Conservation (phyloP, 2,329 filamentous ascomycete species). For the Parafenestella ontariensis region DNA sequence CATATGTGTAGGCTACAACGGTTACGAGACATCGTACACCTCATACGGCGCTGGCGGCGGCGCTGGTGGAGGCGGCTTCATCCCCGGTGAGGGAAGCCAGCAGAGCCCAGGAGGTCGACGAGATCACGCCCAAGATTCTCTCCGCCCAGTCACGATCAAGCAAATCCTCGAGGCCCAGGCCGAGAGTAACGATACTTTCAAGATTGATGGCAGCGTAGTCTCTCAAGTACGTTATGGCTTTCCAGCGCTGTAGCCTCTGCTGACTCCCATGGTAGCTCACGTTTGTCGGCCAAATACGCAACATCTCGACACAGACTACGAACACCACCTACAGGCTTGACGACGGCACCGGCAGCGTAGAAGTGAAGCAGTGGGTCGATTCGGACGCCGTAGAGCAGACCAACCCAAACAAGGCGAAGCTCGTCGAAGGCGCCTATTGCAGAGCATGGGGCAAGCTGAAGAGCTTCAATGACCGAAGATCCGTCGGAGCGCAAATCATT, state of each 20-base stretch:
- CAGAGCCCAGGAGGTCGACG: slow-evolving; percentile 50
- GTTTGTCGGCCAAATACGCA: slow-evolving; percentile 89
- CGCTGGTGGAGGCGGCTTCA: slow-evolving; percentile 66
- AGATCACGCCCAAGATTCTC: slow-evolving; percentile 78
- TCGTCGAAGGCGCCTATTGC: slow-evolving; percentile 79
- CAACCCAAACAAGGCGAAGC: slow-evolving; percentile 59
- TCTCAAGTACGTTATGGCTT: slow-evolving; percentile 59
- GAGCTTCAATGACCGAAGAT: slow-evolving; percentile 81
- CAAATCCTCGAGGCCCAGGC: slow-evolving; percentile 81
- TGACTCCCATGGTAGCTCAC: slow-evolving; percentile 66
- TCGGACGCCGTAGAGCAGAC: slow-evolving; percentile 58
- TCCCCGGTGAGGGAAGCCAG: slow-evolving; percentile 60
- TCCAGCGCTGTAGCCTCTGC: not conserved
- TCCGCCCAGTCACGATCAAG: slow-evolving; percentile 94
- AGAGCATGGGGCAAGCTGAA: slow-evolving; percentile 87
- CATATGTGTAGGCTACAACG: slow-evolving; percentile 38
- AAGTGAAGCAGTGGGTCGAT: slow-evolving; percentile 89
- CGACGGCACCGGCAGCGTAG: slow-evolving; percentile 90
- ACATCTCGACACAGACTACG: slow-evolving; percentile 83
- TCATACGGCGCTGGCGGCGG: slow-evolving; percentile 64
- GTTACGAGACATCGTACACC: slow-evolving; percentile 60
- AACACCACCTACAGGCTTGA: slow-evolving; percentile 93
- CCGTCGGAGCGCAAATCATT: slow-evolving; percentile 81
- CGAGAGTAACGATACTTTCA: slow-evolving; percentile 65
- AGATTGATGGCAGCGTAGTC: slow-evolving; percentile 78